These are phyloP conservation scores for Xylariales sp. DNA, from an alignment of 2,329 filamentous ascomycete genomes.

Conservation along the genomic window DNA sequence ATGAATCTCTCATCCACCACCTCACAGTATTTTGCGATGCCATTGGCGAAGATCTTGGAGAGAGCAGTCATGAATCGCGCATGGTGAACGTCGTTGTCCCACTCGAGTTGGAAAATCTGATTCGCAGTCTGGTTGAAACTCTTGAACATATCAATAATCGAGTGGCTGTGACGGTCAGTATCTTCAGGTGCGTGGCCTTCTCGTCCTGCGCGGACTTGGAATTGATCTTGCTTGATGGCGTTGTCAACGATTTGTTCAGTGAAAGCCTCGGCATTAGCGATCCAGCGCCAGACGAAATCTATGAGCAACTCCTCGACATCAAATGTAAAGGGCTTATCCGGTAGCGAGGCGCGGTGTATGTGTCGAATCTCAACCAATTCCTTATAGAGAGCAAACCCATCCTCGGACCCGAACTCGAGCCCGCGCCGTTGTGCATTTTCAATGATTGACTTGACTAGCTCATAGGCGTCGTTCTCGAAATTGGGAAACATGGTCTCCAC, in stretches of 20 bases:
- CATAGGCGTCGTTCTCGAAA: slow-evolving; percentile 84
- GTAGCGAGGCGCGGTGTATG: slow-evolving; percentile 73
- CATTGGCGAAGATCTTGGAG: slow-evolving; percentile 76
- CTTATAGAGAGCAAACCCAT: slow-evolving; percentile 90
- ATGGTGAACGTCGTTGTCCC: slow-evolving; percentile 90
- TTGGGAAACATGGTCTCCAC: slow-evolving; percentile 81
- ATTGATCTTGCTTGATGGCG: slow-evolving; percentile 85
- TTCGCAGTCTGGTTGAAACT: slow-evolving; percentile 91
- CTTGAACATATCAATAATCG: slow-evolving; percentile 87
- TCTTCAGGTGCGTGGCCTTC: slow-evolving; percentile 63
- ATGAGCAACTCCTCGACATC: slow-evolving; percentile 81
- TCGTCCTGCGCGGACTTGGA: slow-evolving; percentile 66
- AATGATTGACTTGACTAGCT: slow-evolving; percentile 78
- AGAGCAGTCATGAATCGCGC: slow-evolving; percentile 96
- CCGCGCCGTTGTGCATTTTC: slow-evolving; percentile 63
- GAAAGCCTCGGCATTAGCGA: slow-evolving; percentile 72
- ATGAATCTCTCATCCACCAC: slow-evolving; percentile 79
- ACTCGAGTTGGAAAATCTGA: slow-evolving; percentile 78
- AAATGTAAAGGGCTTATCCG: slow-evolving; percentile 73
- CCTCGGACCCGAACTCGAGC: slow-evolving; percentile 77
- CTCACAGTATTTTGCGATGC: slow-evolving; percentile 87
- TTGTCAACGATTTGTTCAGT: slow-evolving; percentile 82
- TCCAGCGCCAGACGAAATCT: slow-evolving; percentile 95
- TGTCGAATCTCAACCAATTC: slow-evolving; percentile 80
- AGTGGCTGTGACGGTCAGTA: slow-evolving; percentile 85